Percentiles rank a stretch among this genome's conserved stretches.
Evolutionary conservation across 139 green algal genomes (phyloP).

Genomic region (Chlorella sp.): DNA sequence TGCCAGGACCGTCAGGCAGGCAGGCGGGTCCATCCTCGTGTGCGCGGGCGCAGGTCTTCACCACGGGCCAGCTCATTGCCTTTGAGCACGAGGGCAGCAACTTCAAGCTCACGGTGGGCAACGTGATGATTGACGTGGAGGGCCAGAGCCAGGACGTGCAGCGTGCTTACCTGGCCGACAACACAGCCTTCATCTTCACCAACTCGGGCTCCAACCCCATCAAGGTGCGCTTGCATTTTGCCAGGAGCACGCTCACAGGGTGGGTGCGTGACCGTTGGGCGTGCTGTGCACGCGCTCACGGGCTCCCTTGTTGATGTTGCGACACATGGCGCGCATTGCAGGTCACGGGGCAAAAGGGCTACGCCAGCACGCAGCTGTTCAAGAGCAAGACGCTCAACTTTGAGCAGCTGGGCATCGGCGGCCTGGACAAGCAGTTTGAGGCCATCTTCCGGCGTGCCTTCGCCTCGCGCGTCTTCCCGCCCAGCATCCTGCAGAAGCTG

Average conservation of each 20-base stretch:
- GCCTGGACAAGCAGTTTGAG: conserved; percentile 93
- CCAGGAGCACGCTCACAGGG: no score
- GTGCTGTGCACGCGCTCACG: no score
- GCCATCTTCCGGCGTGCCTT: conserved; percentile 98
- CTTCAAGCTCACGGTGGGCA: conserved; percentile 62
- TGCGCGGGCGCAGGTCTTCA: conserved; percentile 61
- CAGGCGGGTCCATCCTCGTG: no score
- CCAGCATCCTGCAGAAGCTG: conserved; percentile 77
- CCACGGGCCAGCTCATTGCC: conserved; percentile 64
- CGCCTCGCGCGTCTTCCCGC: conserved; percentile 88
- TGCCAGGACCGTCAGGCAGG: no score
- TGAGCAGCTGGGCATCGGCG: conserved; percentile 94
- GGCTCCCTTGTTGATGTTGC: no score
- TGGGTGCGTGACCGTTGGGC: no score
- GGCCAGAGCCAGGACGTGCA: conserved; percentile 16
- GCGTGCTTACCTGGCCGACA: conserved; percentile 42
- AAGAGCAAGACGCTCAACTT: conserved; percentile 95
- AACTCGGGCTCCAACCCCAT: conserved; percentile 53
- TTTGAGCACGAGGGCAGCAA: conserved; percentile 88
- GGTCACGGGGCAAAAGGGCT: conserved; percentile 70
- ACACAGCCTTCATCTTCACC: conserved; percentile 67
- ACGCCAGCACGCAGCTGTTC: conserved; percentile 83
- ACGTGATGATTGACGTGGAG: conserved; percentile 32
- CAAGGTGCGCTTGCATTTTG: no score
- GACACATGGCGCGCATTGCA: no score